Base-by-base conservation (phyloP, 768 basidiomycete genomes). In the Macrolepiota dolichaula region DNA sequence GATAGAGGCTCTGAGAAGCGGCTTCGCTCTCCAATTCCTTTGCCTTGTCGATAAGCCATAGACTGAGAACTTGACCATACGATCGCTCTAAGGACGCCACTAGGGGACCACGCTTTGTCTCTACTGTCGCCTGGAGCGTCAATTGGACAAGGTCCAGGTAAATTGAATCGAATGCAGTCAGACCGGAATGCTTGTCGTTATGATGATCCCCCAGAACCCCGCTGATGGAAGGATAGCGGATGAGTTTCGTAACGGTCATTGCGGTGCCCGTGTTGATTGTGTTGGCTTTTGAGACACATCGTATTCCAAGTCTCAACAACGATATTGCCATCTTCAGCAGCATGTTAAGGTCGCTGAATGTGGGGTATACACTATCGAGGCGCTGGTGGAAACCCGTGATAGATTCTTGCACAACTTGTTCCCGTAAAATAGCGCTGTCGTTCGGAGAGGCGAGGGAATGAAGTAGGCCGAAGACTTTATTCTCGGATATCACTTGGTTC, bases 11-110 rank as follows among this genome's bases (percentile, higher is more conserved):
- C 27, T 82, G 83, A 0, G 87, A 82, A 12, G 84, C 85, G 25
- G 82, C 80, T 35, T 84, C 82, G n/a, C 74, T 78, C 63, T 90
- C 81, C 38, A 83, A 81, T 62, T 87, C 85, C 65, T 84, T 87
- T 32, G 86, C 84, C 25, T 85, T 85, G 65, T 97, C 91, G 46
- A 88, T 85, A 46, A 85, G 78, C 96, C 96, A 98, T 22, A 96
- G 80, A n/a, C 85, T 80, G 49, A 86, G 79, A 2, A 85, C 78
- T 67, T 89, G 88, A 55, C 90, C 87, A 66, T 91, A 94, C 11
- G 79, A 71, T 5, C 67, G 72, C 55, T 82, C 79, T 32, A 94
- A 61, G 5, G 71, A 37, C 12, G 64, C 58, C 12, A 84, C 63
- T 32, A 70, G 67, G 4, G 69, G 46, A 37, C 65, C 65, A 0